These are phyloP conservation scores for Debaryomyces prosopidis DNA, from an alignment of 805 yeast species.

Conservation along the genomic window DNA sequence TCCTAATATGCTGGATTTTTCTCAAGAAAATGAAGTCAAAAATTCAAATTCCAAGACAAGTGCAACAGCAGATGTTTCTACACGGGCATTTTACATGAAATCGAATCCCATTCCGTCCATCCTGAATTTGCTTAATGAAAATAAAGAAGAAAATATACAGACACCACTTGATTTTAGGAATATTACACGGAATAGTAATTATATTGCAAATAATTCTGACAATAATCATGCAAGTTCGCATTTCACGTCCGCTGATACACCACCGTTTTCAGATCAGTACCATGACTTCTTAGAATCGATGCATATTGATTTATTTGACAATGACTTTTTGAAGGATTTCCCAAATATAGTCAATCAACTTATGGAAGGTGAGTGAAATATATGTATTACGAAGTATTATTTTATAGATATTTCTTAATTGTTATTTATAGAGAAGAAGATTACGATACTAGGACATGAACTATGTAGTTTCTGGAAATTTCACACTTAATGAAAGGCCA, in stretches of 20 bases:
- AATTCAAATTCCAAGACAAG: not conserved
- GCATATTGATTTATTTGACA: constrained; percentile 27
- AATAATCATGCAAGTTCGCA: not conserved
- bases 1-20: too few relatives aligned
- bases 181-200: not conserved
- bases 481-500: too few relatives aligned
- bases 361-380: not conserved
- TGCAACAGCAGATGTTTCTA: not conserved
- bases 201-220: not conserved
- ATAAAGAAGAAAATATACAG: not conserved
- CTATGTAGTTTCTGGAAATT: too few relatives aligned
- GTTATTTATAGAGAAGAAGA: too few relatives aligned
- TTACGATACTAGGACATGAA: too few relatives aligned
- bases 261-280: constrained; percentile 10
- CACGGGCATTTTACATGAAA: not conserved
- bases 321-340: constrained; percentile 26
- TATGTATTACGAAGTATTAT: too few relatives aligned
- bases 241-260: not conserved
- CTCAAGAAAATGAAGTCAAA: not conserved
- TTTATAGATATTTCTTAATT: too few relatives aligned
- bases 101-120: constrained; percentile 8
- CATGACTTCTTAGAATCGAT: constrained; percentile 25
- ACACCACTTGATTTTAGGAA: not conserved
- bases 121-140: constrained; percentile 5
- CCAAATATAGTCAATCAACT: constrained; percentile 16